A percentile compares a stretch with the other conserved stretches of the same genome.
phyloP scores from a whole-genome alignment of 257 asterid species.

The Penstemon eatonii region DNA sequence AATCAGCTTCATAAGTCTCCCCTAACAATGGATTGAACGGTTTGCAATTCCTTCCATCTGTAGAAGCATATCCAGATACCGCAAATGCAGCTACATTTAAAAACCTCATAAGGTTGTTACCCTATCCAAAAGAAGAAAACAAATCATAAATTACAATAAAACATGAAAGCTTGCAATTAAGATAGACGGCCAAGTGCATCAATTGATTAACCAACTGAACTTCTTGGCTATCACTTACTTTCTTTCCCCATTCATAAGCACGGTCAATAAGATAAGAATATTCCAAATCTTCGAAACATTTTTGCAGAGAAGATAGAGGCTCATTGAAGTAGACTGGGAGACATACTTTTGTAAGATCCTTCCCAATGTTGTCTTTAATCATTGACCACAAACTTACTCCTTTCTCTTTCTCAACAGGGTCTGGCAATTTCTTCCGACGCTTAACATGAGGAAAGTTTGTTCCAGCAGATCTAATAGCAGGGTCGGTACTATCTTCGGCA shows the following conservation, averaged over 20 bases:
- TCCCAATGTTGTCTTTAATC: constrained; percentile 96
- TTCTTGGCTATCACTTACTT: constrained; percentile 45
- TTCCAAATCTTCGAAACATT: constrained; percentile 92
- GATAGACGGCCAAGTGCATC: not conserved
- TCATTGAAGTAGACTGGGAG: constrained; percentile 98
- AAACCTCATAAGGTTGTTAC: constrained; percentile 91
- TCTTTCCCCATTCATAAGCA: constrained; percentile 87
- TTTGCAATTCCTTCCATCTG: constrained; percentile 95
- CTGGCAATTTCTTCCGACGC: constrained; percentile 88
- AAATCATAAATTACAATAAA: constrained; percentile 28
- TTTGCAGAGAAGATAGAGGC: constrained; percentile 95
- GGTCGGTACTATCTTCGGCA: constrained; percentile 64
- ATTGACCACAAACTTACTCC: constrained; percentile 98
- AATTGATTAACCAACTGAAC: constrained; percentile 10
- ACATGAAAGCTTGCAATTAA: constrained; percentile 13
- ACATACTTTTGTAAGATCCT: constrained; percentile 96
- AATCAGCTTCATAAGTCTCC: constrained; percentile 96
- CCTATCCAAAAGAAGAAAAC: constrained; percentile 43
- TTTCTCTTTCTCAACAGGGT: constrained; percentile 87
- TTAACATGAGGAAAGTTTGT: constrained; percentile 69
- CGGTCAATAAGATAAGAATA: constrained; percentile 92
- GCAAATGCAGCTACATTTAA: constrained; percentile 97
- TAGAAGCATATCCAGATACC: constrained; percentile 94
- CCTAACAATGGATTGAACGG: constrained; percentile 97
- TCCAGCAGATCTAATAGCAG: constrained; percentile 62